These are phyloP conservation scores for Selenicereus undatus DNA, from an alignment of 148 eudicot species.

Conservation along the genomic window DNA sequence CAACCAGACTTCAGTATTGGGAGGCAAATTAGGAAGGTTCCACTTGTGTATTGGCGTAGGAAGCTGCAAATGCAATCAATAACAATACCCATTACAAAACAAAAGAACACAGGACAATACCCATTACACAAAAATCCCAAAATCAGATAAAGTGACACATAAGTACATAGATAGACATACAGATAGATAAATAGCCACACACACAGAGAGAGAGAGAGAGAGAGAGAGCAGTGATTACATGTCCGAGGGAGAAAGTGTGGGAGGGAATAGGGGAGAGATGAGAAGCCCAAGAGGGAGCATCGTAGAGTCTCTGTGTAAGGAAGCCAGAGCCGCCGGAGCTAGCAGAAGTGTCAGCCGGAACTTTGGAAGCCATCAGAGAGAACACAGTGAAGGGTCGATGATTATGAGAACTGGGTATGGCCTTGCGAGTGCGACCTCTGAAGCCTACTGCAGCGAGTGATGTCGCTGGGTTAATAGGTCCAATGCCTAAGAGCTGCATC, in stretches of 20 bases:
- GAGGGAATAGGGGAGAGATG: constrained; percentile 71
- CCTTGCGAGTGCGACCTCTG: background rate
- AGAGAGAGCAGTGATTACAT: constrained; percentile 32
- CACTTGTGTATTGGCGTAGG: constrained; percentile 97
- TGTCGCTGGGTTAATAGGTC: background rate
- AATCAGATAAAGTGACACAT: background rate
- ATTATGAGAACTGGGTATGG: background rate
- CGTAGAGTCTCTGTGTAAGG: constrained; percentile 48
- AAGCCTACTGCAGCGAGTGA: background rate
- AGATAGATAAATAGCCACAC: background rate
- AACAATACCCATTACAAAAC: background rate
- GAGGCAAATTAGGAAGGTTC: constrained; percentile 91
- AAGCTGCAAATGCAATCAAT: constrained; percentile 41
- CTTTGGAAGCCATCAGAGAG: constrained; percentile 9
- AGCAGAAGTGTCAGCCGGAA: background rate
- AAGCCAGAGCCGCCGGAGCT: constrained; percentile 30
- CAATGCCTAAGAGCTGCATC: background rate
- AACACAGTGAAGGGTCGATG: background rate
- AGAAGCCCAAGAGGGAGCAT: constrained; percentile 85
- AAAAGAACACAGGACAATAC: background rate
- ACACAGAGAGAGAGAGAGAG: background rate
- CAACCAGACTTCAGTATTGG: constrained; percentile 71
- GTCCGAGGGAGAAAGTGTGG: constrained; percentile 60
- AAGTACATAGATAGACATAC: background rate
- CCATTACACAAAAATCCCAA: background rate